phyloP scores from a whole-genome alignment of 495 filamentous ascomycete genomes.

The Ramalina intermedia region DNA sequence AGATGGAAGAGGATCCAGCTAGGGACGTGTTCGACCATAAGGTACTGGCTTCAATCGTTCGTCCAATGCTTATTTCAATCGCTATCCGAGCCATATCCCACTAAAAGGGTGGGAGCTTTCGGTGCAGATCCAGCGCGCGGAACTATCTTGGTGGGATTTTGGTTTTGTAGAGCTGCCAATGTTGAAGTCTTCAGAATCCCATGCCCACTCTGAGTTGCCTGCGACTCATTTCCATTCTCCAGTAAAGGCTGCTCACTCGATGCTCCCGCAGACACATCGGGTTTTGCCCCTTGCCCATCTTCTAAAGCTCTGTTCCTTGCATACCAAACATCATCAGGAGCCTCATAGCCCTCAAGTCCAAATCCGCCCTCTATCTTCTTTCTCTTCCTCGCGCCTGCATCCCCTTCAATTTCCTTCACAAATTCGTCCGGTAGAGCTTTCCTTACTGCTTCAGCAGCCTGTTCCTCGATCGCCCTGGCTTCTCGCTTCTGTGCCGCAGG shows the following conservation, averaged over 20 bases:
- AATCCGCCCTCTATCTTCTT: slow-evolving; percentile 83
- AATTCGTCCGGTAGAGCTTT: slow-evolving; percentile 82
- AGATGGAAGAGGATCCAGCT: background rate
- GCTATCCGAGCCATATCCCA: slow-evolving; percentile 80
- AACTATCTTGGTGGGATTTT: slow-evolving; percentile 14
- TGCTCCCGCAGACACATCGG: slow-evolving; percentile 30
- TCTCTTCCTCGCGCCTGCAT: slow-evolving; percentile 69
- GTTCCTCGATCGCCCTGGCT: slow-evolving; percentile 79
- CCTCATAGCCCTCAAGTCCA: slow-evolving; percentile 82
- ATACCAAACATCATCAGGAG: slow-evolving; percentile 89
- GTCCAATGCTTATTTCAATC: slow-evolving; percentile 20
- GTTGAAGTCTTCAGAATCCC: slow-evolving; percentile 75
- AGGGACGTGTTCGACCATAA: background rate
- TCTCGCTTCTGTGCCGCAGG: slow-evolving; percentile 90
- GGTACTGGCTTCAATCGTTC: background rate
- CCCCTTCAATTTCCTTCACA: slow-evolving; percentile 86
- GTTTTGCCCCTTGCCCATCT: slow-evolving; percentile 23
- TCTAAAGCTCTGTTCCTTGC: slow-evolving; percentile 42
- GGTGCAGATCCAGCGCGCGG: slow-evolving; percentile 32
- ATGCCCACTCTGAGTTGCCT: slow-evolving; percentile 18
- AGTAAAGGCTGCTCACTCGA: slow-evolving; percentile 26
- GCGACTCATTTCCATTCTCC: slow-evolving; percentile 18
- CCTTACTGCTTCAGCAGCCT: slow-evolving; percentile 92
- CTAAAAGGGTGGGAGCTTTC: slow-evolving; percentile 45
- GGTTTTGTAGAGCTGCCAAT: slow-evolving; percentile 52